Conservation (phyloP, 495 filamentous ascomycete genomes). For the Rhypophila decipiens region DNA sequence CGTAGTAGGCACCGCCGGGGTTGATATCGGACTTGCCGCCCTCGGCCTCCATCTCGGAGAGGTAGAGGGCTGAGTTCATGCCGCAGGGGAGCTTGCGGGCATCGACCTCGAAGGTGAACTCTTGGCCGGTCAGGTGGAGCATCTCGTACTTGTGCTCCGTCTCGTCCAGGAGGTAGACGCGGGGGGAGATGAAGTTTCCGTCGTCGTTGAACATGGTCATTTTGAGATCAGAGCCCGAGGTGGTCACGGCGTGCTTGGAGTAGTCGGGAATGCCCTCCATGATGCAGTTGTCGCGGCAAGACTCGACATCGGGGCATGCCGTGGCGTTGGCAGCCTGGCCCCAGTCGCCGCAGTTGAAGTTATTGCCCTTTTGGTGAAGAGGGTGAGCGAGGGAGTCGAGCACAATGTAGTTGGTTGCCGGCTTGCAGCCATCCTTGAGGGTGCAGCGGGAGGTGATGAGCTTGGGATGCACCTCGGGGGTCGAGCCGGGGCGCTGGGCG, state of each 20-base stretch:
- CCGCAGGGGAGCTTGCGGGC: slow-evolving; percentile 55
- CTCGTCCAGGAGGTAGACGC: slow-evolving; percentile 55
- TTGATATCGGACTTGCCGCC: slow-evolving; percentile 52
- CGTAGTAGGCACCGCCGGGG: slow-evolving; percentile 57
- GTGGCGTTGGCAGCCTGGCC: slow-evolving; percentile 32
- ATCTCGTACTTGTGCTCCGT: slow-evolving; percentile 51
- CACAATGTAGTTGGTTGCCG: slow-evolving; percentile 47
- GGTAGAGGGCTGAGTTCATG: slow-evolving; percentile 62
- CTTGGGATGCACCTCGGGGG: slow-evolving; percentile 43
- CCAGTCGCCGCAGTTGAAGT: slow-evolving; percentile 38
- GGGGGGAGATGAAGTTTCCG: slow-evolving; percentile 34
- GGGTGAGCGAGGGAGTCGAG: slow-evolving; percentile 45
- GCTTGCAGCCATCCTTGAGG: slow-evolving; percentile 44
- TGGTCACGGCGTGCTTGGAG: slow-evolving; percentile 36
- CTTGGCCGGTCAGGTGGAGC: slow-evolving; percentile 51
- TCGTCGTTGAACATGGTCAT: slow-evolving; percentile 33
- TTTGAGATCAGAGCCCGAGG: slow-evolving; percentile 40
- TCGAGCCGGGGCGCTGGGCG: neutral
- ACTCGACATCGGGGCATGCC: slow-evolving; percentile 40
- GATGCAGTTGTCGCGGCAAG: slow-evolving; percentile 46
- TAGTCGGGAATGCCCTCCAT: slow-evolving; percentile 47
- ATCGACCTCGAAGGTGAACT: slow-evolving; percentile 63
- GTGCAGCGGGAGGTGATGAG: slow-evolving; percentile 54
- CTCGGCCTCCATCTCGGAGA: slow-evolving; percentile 55
- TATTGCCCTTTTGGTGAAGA: slow-evolving; percentile 14